Evolutionary conservation across 2,329 filamentous ascomycete species (phyloP), one percentile per base, ranked within the genome.

Genomic region (Furcasterigmium furcatum): DNA sequence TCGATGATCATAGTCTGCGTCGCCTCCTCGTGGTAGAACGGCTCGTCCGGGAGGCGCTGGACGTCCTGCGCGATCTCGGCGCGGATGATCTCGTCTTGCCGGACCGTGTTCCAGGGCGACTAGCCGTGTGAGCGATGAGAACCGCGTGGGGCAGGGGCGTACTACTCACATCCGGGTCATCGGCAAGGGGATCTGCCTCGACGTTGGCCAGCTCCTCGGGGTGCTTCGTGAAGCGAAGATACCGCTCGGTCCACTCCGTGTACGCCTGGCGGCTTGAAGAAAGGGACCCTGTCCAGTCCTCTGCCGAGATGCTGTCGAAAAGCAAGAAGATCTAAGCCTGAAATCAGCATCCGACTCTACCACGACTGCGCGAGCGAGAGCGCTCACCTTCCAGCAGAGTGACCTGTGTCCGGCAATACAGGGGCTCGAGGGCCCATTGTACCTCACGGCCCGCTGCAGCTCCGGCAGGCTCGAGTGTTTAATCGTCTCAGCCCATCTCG

Each of bases 31-130:
- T 91, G 90, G 58, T 97, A 99, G 62, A 92, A 95, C 39, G 82
- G 80, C 58, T 94, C 91, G 56, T 96, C 94, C 6, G 92, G 94
- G 65, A 97, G 88, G 52, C 94, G 80, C 55, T 94, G 87, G 16
- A 99, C 91, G 70, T 99, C 94, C 68, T 97, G 94, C 46, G 87
- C 80, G 46, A 99, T 97, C 65, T 99, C 94, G 42, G 84, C 82
- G 51, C 92, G 82, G 27, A 95, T 79, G 39, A 82, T 72, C 70
- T 96, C 90, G 65, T 99, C 92, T 56, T 85, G 80, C 38, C 90
- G 85, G 27, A 94, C 74, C n/a, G 84, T 84, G 62, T 88, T 85
- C 91, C 92, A 97, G 19, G 91, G 91, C 46, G 91, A 95, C 86
- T 96, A 74, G 56, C 53, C 62, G 65, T 8, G 58, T 36, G 13